Conservation (phyloP, 2,329 filamentous ascomycete genomes). For the Penicillium griseofulvum region DNA sequence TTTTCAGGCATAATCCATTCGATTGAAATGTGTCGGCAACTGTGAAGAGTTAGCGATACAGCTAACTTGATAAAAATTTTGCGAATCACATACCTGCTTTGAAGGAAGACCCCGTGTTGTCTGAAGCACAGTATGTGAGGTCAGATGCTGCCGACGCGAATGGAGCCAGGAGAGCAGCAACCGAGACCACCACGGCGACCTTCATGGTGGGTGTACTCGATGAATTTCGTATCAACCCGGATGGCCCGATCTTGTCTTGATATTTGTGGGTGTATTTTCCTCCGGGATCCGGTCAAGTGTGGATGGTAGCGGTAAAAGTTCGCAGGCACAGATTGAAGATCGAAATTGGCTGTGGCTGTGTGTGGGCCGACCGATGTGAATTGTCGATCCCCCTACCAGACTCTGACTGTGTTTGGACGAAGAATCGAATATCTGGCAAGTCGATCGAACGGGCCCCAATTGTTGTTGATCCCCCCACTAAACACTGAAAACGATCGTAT, state of each 20-base stretch:
- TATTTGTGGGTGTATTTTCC: not conserved
- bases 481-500: constrained; percentile 3
- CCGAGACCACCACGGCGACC: constrained; percentile 17
- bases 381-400: constrained; percentile 8
- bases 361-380: constrained; percentile 7
- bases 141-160: constrained; percentile 22
- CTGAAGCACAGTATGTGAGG: constrained; percentile 44
- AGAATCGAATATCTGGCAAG: not conserved
- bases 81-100: constrained; percentile 34
- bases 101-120: constrained; percentile 45
- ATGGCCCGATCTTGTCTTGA: not conserved
- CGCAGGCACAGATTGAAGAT: not conserved
- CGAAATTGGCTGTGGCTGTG: not conserved
- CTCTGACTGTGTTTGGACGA: not conserved
- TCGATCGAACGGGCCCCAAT: not conserved
- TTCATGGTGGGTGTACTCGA: constrained; percentile 20
- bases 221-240: not conserved
- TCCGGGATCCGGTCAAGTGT: not conserved
- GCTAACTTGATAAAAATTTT: not conserved
- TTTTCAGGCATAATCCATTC: constrained; percentile 43
- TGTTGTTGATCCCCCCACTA: constrained; percentile 14
- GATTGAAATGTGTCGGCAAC: constrained; percentile 45
- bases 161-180: constrained; percentile 29
- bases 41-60: constrained; percentile 21
- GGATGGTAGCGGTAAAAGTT: not conserved